Conservation (phyloP, 176 grass and related monocot genomes). For the Triticum turgidum region DNA sequence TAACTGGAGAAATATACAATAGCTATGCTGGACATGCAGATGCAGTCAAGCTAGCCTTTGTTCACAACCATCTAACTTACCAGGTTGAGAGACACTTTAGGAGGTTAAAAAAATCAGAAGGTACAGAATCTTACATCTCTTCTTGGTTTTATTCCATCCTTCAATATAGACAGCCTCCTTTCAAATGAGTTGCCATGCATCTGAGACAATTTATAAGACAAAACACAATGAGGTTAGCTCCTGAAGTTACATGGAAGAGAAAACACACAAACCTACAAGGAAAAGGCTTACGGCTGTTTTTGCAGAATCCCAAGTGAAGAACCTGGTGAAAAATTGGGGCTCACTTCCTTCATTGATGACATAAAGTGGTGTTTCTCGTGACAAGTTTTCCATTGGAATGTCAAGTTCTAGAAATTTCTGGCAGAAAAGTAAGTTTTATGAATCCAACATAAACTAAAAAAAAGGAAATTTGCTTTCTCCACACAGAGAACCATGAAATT, state of each 20-base stretch:
- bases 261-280: conserved; percentile 29
- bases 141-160: conserved; percentile 74
- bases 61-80: conserved; percentile 13
- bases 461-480: not conserved
- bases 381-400: conserved; percentile 89
- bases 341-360: conserved; percentile 91
- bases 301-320: conserved; percentile 95
- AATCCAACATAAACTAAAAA: not conserved
- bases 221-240: conserved; percentile 9
- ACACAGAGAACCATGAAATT: conserved; percentile 19
- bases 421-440: conserved; percentile 5
- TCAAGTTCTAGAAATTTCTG: conserved; percentile 96
- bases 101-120: conserved; percentile 13
- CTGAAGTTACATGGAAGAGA: conserved; percentile 13
- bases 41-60: not conserved
- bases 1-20: conserved; percentile 15
- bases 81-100: not conserved
- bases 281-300: conserved; percentile 81
- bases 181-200: conserved; percentile 99
- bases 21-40: conserved; percentile 11
- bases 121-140: conserved; percentile 63
- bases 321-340: conserved; percentile 84
- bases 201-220: conserved; percentile 56
- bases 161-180: conserved; percentile 84
- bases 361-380: conserved; percentile 74